Conservation (phyloP, 2,329 filamentous ascomycete genomes). For the Colletotrichum chlorophyti region DNA sequence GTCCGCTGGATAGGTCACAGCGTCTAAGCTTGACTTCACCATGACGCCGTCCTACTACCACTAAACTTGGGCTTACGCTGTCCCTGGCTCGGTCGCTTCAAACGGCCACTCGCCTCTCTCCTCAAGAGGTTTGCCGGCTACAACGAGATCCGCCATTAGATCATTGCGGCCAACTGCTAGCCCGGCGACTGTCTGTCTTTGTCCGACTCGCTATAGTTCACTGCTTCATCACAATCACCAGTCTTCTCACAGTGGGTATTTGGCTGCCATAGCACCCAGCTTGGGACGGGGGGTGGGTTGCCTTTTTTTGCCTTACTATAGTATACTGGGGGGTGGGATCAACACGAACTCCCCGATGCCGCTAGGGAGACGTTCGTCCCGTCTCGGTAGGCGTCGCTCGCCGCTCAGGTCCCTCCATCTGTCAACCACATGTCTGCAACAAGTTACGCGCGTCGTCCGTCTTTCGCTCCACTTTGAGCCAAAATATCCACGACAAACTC, state of each 20-base stretch:
- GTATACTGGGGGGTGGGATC: constrained; percentile 14
- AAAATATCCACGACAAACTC: constrained; percentile 6
- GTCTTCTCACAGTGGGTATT: no score
- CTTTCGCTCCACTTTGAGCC: constrained; percentile 16
- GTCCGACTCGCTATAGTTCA: no score
- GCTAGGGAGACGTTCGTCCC: constrained; percentile 28
- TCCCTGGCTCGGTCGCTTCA: background rate
- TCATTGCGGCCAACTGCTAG: constrained; percentile 5
- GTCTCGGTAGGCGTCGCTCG: constrained; percentile 24
- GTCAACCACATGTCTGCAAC: constrained; percentile 23
- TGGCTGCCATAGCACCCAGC: background rate
- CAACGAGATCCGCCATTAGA: constrained; percentile 8
- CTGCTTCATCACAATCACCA: no score
- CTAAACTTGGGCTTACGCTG: background rate
- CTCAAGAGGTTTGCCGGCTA: constrained; percentile 3
- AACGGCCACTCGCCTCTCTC: constrained; percentile 10
- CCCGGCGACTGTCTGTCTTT: background rate
- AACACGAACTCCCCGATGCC: constrained; percentile 7
- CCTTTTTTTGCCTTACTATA: no score
- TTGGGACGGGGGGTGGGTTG: no score
- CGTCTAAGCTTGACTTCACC: constrained; percentile 11
- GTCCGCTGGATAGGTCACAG: background rate
- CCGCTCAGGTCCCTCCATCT: constrained; percentile 10
- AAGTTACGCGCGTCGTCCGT: constrained; percentile 24
- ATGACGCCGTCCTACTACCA: constrained; percentile 9